Evolutionary conservation across 805 yeast species (phyloP).

Genomic region (Candida lessepsii): DNA sequence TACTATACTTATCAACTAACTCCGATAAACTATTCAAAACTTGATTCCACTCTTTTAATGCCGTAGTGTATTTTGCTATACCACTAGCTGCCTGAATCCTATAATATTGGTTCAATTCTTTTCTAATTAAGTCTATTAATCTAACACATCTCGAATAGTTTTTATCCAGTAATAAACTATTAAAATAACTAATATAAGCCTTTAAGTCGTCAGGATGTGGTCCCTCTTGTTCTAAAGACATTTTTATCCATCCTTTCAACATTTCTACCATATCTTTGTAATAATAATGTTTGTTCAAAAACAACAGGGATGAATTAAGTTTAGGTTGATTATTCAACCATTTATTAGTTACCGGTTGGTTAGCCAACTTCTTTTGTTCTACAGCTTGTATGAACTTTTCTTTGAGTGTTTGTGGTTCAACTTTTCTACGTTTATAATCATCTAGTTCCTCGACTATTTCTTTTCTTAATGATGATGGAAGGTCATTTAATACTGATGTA

Average conservation of each 20-base stretch:
- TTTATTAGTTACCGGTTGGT: slow-evolving; percentile 9
- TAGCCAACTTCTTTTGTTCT: slow-evolving; percentile 15
- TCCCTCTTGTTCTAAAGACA: slow-evolving; percentile 30
- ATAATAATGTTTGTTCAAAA: slow-evolving; percentile 15
- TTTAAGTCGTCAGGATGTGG: slow-evolving; percentile 35
- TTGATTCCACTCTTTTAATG: slow-evolving; percentile 11
- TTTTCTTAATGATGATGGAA: slow-evolving; percentile 36
- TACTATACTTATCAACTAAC: neutral
- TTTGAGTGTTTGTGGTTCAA: slow-evolving; percentile 25
- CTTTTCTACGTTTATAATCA: slow-evolving; percentile 26
- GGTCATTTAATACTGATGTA: slow-evolving; percentile 33
- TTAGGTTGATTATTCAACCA: slow-evolving; percentile 24
- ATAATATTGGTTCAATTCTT: slow-evolving; percentile 6
- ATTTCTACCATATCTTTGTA: slow-evolving; percentile 17
- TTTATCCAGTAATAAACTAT: slow-evolving; percentile 16
- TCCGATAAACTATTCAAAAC: neutral
- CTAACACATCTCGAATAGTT: slow-evolving; percentile 19
- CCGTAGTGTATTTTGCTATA: neutral
- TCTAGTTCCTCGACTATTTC: slow-evolving; percentile 38
- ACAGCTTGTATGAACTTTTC: slow-evolving; percentile 24
- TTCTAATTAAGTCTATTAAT: slow-evolving; percentile 16
- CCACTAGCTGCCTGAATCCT: slow-evolving; percentile 1
- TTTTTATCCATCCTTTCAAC: slow-evolving; percentile 27
- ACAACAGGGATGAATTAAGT: slow-evolving; percentile 14
- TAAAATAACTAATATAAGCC: slow-evolving; percentile 21